These are phyloP conservation scores for Fonsecaea nubica DNA, from an alignment of 2,329 filamentous ascomycete genomes.

Conservation along the genomic window DNA sequence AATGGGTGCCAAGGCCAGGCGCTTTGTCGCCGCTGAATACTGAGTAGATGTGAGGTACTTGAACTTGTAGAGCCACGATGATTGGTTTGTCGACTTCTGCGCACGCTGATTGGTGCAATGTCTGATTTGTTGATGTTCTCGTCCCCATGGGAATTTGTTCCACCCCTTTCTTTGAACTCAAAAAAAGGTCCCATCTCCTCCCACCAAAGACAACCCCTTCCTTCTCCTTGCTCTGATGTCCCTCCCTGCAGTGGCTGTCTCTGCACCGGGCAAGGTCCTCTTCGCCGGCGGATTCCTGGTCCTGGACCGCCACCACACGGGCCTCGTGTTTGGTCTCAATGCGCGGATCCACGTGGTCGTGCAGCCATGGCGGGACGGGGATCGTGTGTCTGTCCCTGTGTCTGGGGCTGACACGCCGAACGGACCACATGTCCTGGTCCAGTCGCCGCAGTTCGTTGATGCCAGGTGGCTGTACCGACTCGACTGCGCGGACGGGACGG, in stretches of 20 bases:
- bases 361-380: slow-evolving; percentile 48
- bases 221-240: slow-evolving; percentile 32
- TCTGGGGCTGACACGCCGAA: slow-evolving; percentile 29
- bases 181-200: neutral
- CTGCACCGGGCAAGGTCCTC: slow-evolving; percentile 94
- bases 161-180: neutral
- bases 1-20: slow-evolving; percentile 12
- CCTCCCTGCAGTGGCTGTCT: slow-evolving; percentile 65
- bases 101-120: no score
- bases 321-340: slow-evolving; percentile 69
- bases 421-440: slow-evolving; percentile 69
- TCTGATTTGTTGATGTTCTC: neutral
- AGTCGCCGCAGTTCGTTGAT: slow-evolving; percentile 87
- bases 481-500: slow-evolving; percentile 60
- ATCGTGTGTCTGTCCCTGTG: no score
- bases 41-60: no score
- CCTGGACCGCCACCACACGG: slow-evolving; percentile 84
- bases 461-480: slow-evolving; percentile 90
- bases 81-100: neutral
- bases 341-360: slow-evolving; percentile 68
- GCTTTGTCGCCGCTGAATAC: slow-evolving; percentile 3
- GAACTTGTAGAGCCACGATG: neutral
- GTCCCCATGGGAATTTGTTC: neutral
- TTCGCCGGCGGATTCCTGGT: slow-evolving; percentile 95
- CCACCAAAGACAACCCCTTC: neutral